Evolutionary conservation across 495 filamentous ascomycete species (phyloP), one percentile per base, ranked within the genome.

Genomic region (Talaromyces stipitatus): DNA sequence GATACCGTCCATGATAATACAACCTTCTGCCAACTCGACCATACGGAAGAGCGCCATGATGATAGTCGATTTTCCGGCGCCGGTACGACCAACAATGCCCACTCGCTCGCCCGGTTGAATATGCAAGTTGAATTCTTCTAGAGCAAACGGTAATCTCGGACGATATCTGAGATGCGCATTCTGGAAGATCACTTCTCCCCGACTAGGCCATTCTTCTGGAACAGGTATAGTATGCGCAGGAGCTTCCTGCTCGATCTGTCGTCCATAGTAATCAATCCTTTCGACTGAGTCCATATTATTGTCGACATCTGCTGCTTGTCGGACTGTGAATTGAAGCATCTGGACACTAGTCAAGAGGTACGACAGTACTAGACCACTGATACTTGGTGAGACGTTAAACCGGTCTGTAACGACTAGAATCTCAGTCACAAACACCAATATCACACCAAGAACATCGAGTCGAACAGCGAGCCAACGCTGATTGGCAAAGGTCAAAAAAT

Each of bases 221-320:
- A 55, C 54, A 10, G 23, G 23, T 16, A 55, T 6, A 2, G 54
- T 55, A 28, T 64, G 53, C 33, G 56, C 14, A 43, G 54, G 54
- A 11, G 54, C 54, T 29, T 55, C 54, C 26, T 55, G 54, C 36
- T 55, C 54, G 30, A 56, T 60, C 11, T 22, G 47, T 48, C 27
- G 24, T 51, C 33, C 54, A 24, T 88, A 89, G 64, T 88, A 84
- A 5, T 87, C 71, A 45, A 89, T 82, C 29, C 86, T 72, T 65
- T 89, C 86, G 6, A 82, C 81, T 20, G 82, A 75, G 57, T 88
- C 88, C 86, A 89, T 88, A 62, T 83, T 80, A 3, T 87, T 68
- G 62, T 89, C 86, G 1, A 85, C 65, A 56, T 82, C 82, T 5
- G 85, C 77, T 60, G 84, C 87, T 16, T 80, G 67, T 1, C 85